Evolutionary conservation across 345 rosid species (phyloP).

Genomic region (Eucalyptus urophylla): DNA sequence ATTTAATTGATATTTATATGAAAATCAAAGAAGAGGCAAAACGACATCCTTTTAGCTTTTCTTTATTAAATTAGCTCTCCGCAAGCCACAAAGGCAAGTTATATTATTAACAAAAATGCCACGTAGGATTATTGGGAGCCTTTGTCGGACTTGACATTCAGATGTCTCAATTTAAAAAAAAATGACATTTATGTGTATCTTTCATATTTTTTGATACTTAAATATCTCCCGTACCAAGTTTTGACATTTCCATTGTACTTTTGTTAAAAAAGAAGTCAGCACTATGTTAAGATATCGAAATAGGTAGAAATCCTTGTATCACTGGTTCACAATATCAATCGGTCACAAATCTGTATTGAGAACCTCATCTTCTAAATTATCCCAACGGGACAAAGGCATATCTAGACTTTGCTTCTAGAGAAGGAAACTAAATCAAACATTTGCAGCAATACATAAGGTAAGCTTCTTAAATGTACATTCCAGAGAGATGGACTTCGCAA

Average conservation of each 20-base stretch:
- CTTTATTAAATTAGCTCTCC: no score
- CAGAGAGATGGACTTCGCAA: not conserved
- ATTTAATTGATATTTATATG: no score
- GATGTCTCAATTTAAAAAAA: no score
- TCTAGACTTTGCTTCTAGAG: not conserved
- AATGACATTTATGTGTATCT: no score
- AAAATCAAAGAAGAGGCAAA: no score
- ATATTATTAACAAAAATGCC: no score
- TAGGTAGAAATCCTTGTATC: not conserved
- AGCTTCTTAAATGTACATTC: not conserved
- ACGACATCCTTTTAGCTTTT: fast-evolving
- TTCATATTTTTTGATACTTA: no score
- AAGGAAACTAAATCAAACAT: not conserved
- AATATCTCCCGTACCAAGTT: no score
- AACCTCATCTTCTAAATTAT: not conserved
- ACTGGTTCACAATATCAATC: not conserved
- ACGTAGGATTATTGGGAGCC: fast-evolving
- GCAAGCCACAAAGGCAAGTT: fast-evolving
- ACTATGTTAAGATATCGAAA: not conserved
- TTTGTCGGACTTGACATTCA: no score
- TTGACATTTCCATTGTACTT: fast-evolving
- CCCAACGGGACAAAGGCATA: not conserved
- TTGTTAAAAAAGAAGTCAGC: not conserved
- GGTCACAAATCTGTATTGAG: not conserved
- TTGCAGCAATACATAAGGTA: not conserved